Conservation (phyloP, 1,284 basidiomycete species). For the Anthracocystis panici-leucophaei region DNA sequence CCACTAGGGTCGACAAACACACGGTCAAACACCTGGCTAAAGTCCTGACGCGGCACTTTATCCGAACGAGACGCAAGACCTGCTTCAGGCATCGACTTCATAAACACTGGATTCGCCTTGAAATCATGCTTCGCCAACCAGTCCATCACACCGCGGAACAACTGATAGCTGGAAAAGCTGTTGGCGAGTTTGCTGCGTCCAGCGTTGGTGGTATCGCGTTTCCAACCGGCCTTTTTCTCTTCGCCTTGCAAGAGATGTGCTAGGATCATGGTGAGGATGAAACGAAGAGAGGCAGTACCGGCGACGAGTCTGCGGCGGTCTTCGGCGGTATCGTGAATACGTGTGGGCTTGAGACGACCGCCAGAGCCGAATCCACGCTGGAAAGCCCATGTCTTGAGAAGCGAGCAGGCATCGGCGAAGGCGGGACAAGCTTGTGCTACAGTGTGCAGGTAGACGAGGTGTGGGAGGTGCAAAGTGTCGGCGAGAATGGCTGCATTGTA, state of each 20-base stretch:
- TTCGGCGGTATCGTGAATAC: slow-evolving; percentile 7
- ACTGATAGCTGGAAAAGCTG: slow-evolving; percentile 85
- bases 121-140: slow-evolving; percentile 80
- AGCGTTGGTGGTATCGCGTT: slow-evolving; percentile 69
- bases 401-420: slow-evolving; percentile 80
- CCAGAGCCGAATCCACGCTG: slow-evolving; percentile 79
- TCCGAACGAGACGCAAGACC: slow-evolving; percentile 50
- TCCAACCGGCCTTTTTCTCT: slow-evolving; percentile 62
- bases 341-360: slow-evolving; percentile 69
- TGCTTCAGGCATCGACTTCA: slow-evolving; percentile 71
- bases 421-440: slow-evolving; percentile 77
- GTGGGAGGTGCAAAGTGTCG: slow-evolving; percentile 76
- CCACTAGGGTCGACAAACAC: slow-evolving; percentile 86
- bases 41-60: slow-evolving; percentile 68
- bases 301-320: slow-evolving; percentile 52
- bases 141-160: slow-evolving; percentile 84
- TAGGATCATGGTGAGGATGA: slow-evolving; percentile 72
- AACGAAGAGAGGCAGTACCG: slow-evolving; percentile 74
- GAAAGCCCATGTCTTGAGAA: slow-evolving; percentile 90
- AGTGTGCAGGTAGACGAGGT: slow-evolving; percentile 79
- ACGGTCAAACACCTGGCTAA: slow-evolving; percentile 65
- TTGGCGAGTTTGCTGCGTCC: slow-evolving; percentile 73
- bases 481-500: slow-evolving; percentile 84
- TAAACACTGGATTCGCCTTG: slow-evolving; percentile 75
- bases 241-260: slow-evolving; percentile 68